phyloP scores from a whole-genome alignment of 257 asterid species.

The Ophiorrhiza pumila region DNA sequence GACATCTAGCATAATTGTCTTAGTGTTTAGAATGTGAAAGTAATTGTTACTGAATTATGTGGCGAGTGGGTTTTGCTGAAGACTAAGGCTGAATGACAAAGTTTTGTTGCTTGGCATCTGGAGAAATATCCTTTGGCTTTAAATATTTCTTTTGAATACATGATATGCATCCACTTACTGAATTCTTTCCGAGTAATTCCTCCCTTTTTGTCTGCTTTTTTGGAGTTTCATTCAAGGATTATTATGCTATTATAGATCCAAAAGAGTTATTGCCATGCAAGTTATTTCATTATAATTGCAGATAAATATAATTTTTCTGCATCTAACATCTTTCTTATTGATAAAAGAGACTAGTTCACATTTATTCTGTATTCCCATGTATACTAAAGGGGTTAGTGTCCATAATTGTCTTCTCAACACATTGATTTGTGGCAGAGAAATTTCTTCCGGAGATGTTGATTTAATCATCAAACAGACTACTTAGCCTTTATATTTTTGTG shows the following conservation, averaged over 20 bases:
- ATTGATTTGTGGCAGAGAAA: slow-evolving; percentile 1
- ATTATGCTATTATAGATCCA: too few relatives aligned
- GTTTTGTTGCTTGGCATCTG: not conserved
- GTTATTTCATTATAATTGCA: not conserved
- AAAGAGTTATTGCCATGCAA: not conserved
- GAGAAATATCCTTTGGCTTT: not conserved
- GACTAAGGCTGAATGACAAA: not conserved
- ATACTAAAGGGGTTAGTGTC: too few relatives aligned
- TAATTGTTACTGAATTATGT: not conserved
- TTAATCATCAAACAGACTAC: not conserved
- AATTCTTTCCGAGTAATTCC: not conserved
- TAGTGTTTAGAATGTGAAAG: not conserved
- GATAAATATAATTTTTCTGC: not conserved
- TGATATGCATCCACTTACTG: not conserved
- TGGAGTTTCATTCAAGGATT: not conserved
- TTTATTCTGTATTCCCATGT: not conserved
- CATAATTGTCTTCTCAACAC: not conserved
- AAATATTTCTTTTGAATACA: not conserved
- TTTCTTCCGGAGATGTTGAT: not conserved
- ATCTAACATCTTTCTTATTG: not conserved
- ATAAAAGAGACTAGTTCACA: not conserved
- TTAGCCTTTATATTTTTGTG: not conserved
- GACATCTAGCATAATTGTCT: not conserved
- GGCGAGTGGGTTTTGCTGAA: not conserved
- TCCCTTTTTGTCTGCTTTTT: not conserved